Conservation (phyloP, 441 rosid species). For the Mallotus japonicus region DNA sequence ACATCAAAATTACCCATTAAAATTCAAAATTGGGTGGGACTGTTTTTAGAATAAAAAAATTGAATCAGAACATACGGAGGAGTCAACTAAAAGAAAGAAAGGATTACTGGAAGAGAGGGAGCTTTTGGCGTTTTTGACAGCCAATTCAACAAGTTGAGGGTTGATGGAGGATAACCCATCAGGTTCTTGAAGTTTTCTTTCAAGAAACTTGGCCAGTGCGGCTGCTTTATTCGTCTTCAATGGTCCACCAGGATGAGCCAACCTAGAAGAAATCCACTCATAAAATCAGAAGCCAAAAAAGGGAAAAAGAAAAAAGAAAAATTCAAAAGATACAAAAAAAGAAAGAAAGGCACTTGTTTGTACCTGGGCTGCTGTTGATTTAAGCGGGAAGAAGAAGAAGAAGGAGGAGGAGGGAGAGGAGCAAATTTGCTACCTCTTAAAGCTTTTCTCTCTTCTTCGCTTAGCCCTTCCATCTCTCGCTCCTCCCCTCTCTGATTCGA, state of each 20-base stretch:
- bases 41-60: too few relatives aligned
- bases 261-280: conserved; percentile 30
- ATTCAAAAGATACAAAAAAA: too few relatives aligned
- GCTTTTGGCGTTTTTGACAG: conserved; percentile 68
- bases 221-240: conserved; percentile 88
- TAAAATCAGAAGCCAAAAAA: not conserved
- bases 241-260: conserved; percentile 94
- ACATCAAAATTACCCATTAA: too few relatives aligned
- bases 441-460: conserved; percentile 80
- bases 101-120: conserved; percentile 38
- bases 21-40: too few relatives aligned
- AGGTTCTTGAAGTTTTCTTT: conserved; percentile 81
- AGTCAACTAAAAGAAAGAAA: not conserved
- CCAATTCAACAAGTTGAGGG: conserved; percentile 71
- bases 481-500: not conserved
- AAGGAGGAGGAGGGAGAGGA: conserved; percentile 61
- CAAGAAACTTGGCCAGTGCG: conserved; percentile 83
- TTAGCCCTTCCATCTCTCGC: conserved; percentile 50
- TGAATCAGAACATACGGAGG: too few relatives aligned
- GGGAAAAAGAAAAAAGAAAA: not conserved
- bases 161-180: conserved; percentile 64
- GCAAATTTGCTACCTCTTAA: conserved; percentile 92
- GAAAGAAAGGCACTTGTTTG: too few relatives aligned
- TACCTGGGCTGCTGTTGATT: conserved; percentile 36
- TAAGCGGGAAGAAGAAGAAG: conserved; percentile 25